Conservation (phyloP, 768 basidiomycete species). For the Strobilomyces echinocephalus region DNA sequence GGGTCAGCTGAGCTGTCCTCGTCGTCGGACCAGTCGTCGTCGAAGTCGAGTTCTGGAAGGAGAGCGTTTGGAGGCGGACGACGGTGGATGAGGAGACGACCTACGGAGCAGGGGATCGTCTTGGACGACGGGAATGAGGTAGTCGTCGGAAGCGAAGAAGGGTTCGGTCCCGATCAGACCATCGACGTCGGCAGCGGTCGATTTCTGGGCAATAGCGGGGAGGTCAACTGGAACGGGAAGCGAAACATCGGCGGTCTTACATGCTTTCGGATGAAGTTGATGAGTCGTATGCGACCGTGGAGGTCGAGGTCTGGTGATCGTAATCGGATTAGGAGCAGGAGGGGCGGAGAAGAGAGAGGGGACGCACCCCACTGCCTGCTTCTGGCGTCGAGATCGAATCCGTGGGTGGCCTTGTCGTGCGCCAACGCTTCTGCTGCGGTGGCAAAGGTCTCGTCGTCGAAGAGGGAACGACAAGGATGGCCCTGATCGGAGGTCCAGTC, state of each 20-base stretch:
- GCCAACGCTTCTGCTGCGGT: conserved; percentile 55
- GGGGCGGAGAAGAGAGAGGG: background rate
- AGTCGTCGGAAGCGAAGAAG: conserved; percentile 70
- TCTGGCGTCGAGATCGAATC: conserved; percentile 55
- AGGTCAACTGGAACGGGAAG: background rate
- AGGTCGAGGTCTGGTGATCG: conserved; percentile 72
- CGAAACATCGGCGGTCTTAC: conserved; percentile 32
- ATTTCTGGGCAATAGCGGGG: conserved; percentile 41
- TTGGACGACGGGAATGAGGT: conserved; percentile 75
- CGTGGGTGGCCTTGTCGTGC: conserved; percentile 57
- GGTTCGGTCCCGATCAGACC: conserved; percentile 52
- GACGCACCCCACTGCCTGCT: conserved; percentile 54
- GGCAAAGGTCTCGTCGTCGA: conserved; percentile 60
- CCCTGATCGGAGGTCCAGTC: conserved; percentile 76
- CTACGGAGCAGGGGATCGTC: conserved; percentile 88
- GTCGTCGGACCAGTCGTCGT: conserved; percentile 71
- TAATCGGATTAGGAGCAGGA: background rate
- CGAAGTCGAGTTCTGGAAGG: conserved; percentile 54
- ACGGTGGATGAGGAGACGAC: conserved; percentile 23
- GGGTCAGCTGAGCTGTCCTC: conserved; percentile 1
- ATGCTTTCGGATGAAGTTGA: conserved; percentile 83
- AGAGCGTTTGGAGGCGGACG: background rate
- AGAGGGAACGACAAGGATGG: conserved; percentile 63
- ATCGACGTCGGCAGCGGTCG: conserved; percentile 40
- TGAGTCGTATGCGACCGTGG: conserved; percentile 71